Conservation (phyloP, 257 asterid genomes). For the Capsicum rhomboideum region DNA sequence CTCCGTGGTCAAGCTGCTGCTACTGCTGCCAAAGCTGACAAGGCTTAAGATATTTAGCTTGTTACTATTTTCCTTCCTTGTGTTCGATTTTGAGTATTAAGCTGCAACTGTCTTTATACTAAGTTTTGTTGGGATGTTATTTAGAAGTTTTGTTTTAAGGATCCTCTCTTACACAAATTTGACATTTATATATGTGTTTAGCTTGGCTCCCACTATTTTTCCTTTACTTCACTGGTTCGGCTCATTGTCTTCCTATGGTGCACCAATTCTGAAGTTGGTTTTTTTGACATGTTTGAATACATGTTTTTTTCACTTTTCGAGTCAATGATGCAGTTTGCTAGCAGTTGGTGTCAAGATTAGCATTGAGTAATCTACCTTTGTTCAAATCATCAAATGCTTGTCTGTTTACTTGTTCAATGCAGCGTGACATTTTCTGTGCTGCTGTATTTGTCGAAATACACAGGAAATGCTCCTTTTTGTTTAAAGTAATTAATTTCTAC, state of each 20-base stretch:
- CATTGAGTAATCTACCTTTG: too few relatives aligned
- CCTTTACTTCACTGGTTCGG: not conserved
- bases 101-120: not conserved
- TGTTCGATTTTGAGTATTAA: not conserved
- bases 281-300: too few relatives aligned
- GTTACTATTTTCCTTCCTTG: not conserved
- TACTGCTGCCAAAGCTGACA: not conserved
- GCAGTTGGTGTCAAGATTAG: too few relatives aligned
- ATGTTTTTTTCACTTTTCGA: too few relatives aligned
- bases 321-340: too few relatives aligned
- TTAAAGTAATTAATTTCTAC: too few relatives aligned
- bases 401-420: too few relatives aligned
- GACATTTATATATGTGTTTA: not conserved
- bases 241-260: not conserved
- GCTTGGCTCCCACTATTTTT: not conserved
- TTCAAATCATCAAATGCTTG: too few relatives aligned
- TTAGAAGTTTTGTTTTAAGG: not conserved
- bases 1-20: constrained; percentile 3
- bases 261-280: too few relatives aligned
- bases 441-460: too few relatives aligned
- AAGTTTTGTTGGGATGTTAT: not conserved
- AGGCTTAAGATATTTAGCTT: not conserved
- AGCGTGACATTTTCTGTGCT: too few relatives aligned
- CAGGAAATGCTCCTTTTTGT: too few relatives aligned
- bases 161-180: not conserved